A percentile compares a stretch with the other conserved stretches of the same genome.
These are phyloP conservation scores for Blastomyces emzantsi DNA, from an alignment of 2,329 filamentous ascomycete species.

Conservation along the genomic window DNA sequence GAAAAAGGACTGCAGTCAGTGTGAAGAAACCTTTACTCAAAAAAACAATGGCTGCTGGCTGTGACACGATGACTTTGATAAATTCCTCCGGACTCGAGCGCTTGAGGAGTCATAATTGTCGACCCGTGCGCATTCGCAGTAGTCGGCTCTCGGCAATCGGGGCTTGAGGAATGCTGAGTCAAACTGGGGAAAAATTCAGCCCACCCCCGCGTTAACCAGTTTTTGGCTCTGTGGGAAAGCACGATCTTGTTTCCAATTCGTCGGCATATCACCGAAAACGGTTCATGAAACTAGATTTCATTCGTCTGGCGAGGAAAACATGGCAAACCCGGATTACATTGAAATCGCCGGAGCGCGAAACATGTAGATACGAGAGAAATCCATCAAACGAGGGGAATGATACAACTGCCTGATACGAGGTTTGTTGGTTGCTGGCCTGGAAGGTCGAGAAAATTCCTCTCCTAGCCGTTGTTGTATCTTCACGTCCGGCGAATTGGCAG, in stretches of 20 bases:
- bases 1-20: background rate
- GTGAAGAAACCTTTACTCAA: background rate
- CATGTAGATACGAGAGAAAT: background rate
- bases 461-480: background rate
- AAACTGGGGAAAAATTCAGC: background rate
- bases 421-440: background rate
- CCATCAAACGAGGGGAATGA: background rate
- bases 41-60: background rate
- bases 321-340: background rate
- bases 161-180: background rate
- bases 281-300: background rate
- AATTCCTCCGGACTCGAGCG: background rate
- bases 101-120: background rate
- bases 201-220: background rate
- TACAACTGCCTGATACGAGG: background rate
- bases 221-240: background rate
- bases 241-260: background rate
- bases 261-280: background rate
- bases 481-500: background rate
- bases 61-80: background rate
- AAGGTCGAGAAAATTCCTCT: background rate
- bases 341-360: background rate
- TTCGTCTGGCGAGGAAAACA: background rate
- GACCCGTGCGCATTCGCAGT: background rate
- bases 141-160: background rate